A percentile compares a stretch with the other conserved stretches of the same genome.
These are phyloP conservation scores for Rhodosporidiobolus odoratus DNA, from an alignment of 768 basidiomycete species.

Conservation along the genomic window DNA sequence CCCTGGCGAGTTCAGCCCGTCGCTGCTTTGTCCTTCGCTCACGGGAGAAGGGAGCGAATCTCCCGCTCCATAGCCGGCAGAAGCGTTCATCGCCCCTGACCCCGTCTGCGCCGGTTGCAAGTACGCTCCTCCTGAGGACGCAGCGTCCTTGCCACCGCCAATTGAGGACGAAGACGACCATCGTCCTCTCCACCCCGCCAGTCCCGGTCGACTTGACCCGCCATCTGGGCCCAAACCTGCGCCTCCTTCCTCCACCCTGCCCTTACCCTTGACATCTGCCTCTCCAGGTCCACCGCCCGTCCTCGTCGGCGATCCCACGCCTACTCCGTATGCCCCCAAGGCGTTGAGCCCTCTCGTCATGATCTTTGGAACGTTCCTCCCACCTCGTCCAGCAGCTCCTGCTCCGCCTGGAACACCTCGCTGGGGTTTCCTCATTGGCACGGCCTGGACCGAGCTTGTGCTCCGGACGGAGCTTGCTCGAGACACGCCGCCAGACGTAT, in stretches of 20 bases:
- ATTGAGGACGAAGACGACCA: background rate
- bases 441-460: conserved; percentile 35
- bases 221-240: no score
- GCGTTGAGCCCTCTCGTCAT: conserved; percentile 29
- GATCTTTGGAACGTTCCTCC: conserved; percentile 7
- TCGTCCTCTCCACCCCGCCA: background rate
- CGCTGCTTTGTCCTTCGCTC: no score
- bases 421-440: conserved; percentile 35
- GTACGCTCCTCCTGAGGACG: no score
- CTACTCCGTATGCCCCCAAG: conserved; percentile 22
- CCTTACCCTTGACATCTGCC: background rate
- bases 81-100: no score
- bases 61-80: background rate
- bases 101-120: no score
- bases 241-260: background rate
- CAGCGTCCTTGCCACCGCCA: no score
- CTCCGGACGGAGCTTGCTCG: conserved; percentile 19
- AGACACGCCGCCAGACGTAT: conserved; percentile 17
- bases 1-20: no score
- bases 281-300: background rate
- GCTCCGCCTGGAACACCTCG: background rate
- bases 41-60: conserved; percentile 7
- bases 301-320: background rate
- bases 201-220: background rate
- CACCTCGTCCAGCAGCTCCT: background rate